A percentile compares a stretch with the other conserved stretches of the same genome.
phyloP scores from a whole-genome alignment of 768 basidiomycete species.

The Lepiota brunneoincarnata region DNA sequence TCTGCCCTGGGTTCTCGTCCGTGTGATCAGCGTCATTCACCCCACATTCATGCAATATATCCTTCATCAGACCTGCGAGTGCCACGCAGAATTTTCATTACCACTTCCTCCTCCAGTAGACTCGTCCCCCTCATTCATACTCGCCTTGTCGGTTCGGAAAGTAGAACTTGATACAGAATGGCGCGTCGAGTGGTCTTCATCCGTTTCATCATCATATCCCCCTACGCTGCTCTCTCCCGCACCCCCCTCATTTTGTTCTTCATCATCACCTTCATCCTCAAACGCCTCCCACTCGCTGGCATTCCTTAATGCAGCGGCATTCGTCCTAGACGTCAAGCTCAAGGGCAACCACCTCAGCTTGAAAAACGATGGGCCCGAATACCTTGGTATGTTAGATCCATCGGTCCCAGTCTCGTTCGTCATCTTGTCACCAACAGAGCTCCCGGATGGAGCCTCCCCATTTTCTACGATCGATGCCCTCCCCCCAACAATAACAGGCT shows the following conservation, averaged over 20 bases:
- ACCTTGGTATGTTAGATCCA: neutral
- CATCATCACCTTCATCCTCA: slow-evolving; percentile 7
- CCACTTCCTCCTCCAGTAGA: too few relatives aligned
- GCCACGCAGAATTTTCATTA: too few relatives aligned
- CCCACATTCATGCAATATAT: too few relatives aligned
- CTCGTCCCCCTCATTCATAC: too few relatives aligned
- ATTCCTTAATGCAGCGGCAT: slow-evolving; percentile 21
- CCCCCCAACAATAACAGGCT: slow-evolving; percentile 28
- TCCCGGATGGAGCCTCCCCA: neutral
- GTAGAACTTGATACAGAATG: too few relatives aligned
- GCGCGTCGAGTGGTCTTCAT: neutral
- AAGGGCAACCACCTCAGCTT: slow-evolving; percentile 43
- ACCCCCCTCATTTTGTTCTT: neutral
- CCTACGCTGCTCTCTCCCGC: neutral
- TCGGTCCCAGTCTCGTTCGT: neutral
- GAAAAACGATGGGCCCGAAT: slow-evolving; percentile 17
- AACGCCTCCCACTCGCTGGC: slow-evolving; percentile 11
- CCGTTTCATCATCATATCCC: neutral
- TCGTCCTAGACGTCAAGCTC: slow-evolving; percentile 29
- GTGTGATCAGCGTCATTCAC: too few relatives aligned
- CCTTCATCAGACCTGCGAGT: too few relatives aligned
- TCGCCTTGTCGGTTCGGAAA: too few relatives aligned
- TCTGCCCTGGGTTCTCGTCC: too few relatives aligned
- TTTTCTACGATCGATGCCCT: neutral
- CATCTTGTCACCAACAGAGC: neutral